These are phyloP conservation scores for Neurospora sublineolata DNA, from an alignment of 495 filamentous ascomycete species.

Conservation along the genomic window DNA sequence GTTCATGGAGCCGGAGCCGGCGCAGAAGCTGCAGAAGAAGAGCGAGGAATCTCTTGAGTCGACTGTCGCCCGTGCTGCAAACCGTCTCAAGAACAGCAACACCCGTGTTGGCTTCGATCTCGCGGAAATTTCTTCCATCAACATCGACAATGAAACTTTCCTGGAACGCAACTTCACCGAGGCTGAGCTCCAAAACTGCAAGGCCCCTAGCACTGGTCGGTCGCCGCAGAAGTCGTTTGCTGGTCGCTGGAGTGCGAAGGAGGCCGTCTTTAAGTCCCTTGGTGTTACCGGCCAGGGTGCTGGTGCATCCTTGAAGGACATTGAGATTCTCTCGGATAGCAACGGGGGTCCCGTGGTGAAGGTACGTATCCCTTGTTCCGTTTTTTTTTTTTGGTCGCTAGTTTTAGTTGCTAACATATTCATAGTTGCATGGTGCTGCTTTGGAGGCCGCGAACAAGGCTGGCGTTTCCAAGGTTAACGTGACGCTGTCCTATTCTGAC, in stretches of 20 bases:
- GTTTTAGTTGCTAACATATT: conserved; percentile 29
- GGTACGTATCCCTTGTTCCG: conserved; percentile 44
- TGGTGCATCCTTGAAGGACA: conserved; percentile 82
- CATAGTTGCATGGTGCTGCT: conserved; percentile 74
- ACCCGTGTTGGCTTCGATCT: conserved; percentile 89
- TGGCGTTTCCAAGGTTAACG: conserved; percentile 73
- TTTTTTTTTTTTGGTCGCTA: not conserved
- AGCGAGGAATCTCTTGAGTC: conserved; percentile 58
- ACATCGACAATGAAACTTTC: conserved; percentile 88
- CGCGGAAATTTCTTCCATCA: conserved; percentile 71
- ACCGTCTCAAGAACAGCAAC: conserved; percentile 53
- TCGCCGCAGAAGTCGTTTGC: conserved; percentile 76
- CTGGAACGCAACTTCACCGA: conserved; percentile 88
- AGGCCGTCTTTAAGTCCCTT: conserved; percentile 97
- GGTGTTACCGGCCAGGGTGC: conserved; percentile 78
- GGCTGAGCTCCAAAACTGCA: conserved; percentile 74
- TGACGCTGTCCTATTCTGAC: conserved; percentile 92
- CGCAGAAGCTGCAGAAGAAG: conserved; percentile 34
- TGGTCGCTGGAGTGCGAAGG: conserved; percentile 92
- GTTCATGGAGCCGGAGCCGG: conserved; percentile 32
- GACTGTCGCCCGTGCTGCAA: conserved; percentile 43
- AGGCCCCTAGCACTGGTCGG: conserved; percentile 44
- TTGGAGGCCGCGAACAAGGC: conserved; percentile 67
- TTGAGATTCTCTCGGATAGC: conserved; percentile 75
- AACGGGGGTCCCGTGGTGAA: conserved; percentile 72